Percentiles rank a stretch among this genome's conserved stretches.
Conservation (phyloP, 1,139 yeast genomes). For the Taphrina flavorubra region DNA sequence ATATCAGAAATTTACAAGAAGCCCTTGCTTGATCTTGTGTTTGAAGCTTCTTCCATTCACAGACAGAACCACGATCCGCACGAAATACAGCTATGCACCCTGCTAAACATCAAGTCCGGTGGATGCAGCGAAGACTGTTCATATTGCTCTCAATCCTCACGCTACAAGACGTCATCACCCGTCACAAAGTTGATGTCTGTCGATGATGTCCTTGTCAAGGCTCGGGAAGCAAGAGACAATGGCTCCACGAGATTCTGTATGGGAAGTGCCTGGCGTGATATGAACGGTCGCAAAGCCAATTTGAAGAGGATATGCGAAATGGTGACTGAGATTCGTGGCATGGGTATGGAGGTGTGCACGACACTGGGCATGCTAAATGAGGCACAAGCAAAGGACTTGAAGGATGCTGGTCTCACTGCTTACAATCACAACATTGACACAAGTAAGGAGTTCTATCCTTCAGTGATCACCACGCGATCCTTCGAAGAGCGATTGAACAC, state of each 20-base stretch:
- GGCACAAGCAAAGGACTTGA: slow-evolving; percentile 64
- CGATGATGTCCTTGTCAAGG: slow-evolving; percentile 68
- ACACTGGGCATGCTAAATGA: slow-evolving; percentile 77
- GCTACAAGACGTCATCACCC: slow-evolving; percentile 70
- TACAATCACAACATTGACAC: slow-evolving; percentile 83
- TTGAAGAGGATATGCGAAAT: slow-evolving; percentile 66
- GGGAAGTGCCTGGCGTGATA: slow-evolving; percentile 91
- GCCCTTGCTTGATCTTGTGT: slow-evolving; percentile 66
- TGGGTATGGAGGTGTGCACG: slow-evolving; percentile 78
- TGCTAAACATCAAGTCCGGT: slow-evolving; percentile 75
- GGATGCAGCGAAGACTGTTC: slow-evolving; percentile 84
- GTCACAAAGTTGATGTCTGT: slow-evolving; percentile 69
- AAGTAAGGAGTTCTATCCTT: slow-evolving; percentile 75
- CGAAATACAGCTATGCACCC: slow-evolving; percentile 76
- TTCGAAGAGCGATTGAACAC: slow-evolving; percentile 75
- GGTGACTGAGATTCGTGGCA: slow-evolving; percentile 68
- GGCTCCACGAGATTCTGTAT: slow-evolving; percentile 81
- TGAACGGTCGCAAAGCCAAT: slow-evolving; percentile 76
- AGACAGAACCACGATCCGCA: slow-evolving; percentile 69
- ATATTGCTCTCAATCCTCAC: slow-evolving; percentile 76
- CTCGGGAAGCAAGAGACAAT: slow-evolving; percentile 67
- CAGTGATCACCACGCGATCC: slow-evolving; percentile 69
- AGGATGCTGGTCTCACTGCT: slow-evolving; percentile 77
- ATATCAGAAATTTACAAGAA: slow-evolving; percentile 65
- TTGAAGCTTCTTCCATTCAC: slow-evolving; percentile 65